phyloP scores from a whole-genome alignment of 1,284 basidiomycete genomes.

The Paramarasmius palmivorus region DNA sequence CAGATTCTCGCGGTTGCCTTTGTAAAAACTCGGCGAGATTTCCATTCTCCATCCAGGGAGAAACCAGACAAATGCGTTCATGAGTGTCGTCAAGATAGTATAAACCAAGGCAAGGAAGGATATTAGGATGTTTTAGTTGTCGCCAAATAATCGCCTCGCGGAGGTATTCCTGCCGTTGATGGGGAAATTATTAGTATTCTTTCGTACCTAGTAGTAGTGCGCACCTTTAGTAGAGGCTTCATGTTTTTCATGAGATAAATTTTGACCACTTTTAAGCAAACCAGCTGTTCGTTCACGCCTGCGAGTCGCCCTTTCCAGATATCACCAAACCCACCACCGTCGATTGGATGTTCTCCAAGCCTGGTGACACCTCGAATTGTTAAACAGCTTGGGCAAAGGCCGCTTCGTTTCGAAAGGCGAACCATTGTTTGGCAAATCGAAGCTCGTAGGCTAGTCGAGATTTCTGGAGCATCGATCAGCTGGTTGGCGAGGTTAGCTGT shows the following conservation, averaged over 20 bases:
- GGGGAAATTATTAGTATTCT: conserved; percentile 16
- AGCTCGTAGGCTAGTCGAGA: not conserved
- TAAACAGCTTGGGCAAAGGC: not conserved
- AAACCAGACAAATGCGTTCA: no score
- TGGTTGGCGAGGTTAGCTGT: no score
- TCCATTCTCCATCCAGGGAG: no score
- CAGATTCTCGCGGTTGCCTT: no score
- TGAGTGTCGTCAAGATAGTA: no score
- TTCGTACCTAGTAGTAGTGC: not conserved
- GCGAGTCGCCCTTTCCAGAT: no score
- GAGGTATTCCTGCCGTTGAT: conserved; percentile 9
- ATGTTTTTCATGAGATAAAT: not conserved
- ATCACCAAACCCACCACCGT: no score
- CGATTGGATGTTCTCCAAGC: no score
- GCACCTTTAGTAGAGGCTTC: not conserved
- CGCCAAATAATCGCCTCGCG: no score
- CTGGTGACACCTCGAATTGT: not conserved
- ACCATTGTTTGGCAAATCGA: not conserved
- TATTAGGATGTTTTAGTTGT: no score
- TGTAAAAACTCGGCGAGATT: no score
- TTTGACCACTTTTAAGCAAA: not conserved
- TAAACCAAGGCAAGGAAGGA: no score
- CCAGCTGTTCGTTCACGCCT: not conserved
- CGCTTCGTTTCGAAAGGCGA: not conserved
- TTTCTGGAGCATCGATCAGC: not conserved